Percentiles rank a stretch among this genome's conserved stretches.
Conservation (phyloP, 257 asterid species). For the Lycium barbarum region DNA sequence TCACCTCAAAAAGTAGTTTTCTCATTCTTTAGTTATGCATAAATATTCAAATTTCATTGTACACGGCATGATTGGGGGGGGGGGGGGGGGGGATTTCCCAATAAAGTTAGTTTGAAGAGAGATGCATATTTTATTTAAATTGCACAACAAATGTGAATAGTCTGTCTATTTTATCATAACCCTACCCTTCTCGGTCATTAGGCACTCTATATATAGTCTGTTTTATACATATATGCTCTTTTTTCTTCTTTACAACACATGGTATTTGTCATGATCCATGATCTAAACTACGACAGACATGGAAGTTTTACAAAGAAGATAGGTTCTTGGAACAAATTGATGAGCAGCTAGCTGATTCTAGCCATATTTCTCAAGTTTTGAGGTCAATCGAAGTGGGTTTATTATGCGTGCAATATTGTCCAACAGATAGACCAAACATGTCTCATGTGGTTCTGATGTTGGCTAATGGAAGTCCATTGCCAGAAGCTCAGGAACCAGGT, state of each 20-base stretch:
- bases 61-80: no score
- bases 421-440: constrained; percentile 7
- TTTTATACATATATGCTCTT: neutral
- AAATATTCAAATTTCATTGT: no score
- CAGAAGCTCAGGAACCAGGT: constrained; percentile 15
- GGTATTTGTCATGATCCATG: neutral
- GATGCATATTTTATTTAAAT: no score
- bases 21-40: no score
- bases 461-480: neutral
- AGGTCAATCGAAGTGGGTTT: constrained; percentile 29
- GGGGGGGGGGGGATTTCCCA: no score
- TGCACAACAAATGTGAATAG: no score
- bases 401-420: constrained; percentile 25
- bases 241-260: neutral
- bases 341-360: constrained; percentile 11
- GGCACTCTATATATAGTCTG: neutral
- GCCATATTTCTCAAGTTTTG: neutral
- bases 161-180: neutral
- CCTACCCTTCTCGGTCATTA: constrained; percentile 49
- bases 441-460: constrained; percentile 11
- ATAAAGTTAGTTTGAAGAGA: no score
- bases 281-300: neutral
- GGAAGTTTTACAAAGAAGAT: constrained; percentile 29
- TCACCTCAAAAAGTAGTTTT: no score
- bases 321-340: neutral